Evolutionary conservation across 345 rosid genomes (phyloP), one percentile per base, ranked within the genome.

Genomic region (Raphanus raphanistrum): DNA sequence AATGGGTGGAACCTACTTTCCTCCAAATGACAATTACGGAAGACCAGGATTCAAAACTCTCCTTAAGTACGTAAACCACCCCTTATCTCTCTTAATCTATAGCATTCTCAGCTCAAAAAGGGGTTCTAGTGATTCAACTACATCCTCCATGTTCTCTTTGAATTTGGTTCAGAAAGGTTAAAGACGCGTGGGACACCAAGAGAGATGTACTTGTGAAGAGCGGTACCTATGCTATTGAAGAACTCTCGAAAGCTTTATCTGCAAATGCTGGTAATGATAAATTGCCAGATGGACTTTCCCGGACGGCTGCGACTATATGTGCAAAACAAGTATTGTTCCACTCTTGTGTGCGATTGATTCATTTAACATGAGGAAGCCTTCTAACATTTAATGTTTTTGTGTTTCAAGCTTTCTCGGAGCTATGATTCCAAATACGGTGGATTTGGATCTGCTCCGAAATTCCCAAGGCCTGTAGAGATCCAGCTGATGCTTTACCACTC

Each of bases 1-100:
- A 70, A 89, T 94, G 97, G 97, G 98, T 65, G 98, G 97, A 82
- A 94, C 97, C 72, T 94, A 92, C 85, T 94, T 94, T 50, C 97
- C 97, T 38, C 97, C 97, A 0, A 86, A 92, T 78, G 95, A 92
- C 84, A 89, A 88, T 48, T 86, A 88, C 73, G 97, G 97, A 76
- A 86, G 93, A 75, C 97, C 97, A 5, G 98, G 98, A 45, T 92
- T 94, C 84, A 94, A 90, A 86, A 90, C 97, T 68, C 81, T 90
- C 69, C 88, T 92, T 8, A 92, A 84, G 93, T 92, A 72, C 62
- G 74, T 13, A 62, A 76, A 33, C 21, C 7, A 57, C 28, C 38
- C 32, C 2, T 67, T 66, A 28, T 68, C 28, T 76, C 62, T 68
- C 29, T 76, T 38, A 7, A 6, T 36, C 64, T 21, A 21, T 55